Evolutionary conservation across 179 eudicot genomes (phyloP), one percentile per base, ranked within the genome.

Genomic region (Camellia oleifera): DNA sequence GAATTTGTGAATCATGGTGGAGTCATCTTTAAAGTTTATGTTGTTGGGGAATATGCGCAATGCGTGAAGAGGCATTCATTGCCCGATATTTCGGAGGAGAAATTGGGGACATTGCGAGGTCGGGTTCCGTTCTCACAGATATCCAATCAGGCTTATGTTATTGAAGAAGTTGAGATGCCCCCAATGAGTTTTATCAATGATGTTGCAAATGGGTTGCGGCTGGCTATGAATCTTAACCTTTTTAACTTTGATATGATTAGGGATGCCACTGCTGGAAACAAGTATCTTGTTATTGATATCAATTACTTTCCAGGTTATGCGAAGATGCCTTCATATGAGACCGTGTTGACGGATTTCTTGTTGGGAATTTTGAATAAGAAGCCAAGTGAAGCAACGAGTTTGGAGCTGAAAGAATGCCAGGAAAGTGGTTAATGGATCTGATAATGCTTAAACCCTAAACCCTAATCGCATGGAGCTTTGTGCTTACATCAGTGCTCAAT

Each of bases 291-390:
- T 46, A 86, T 93, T 18, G 97, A 93, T 64, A 91, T 91, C 15
- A 91, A 93, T 83, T 93, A 93, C 85, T 91, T 93, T 79, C 97
- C 97, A 0, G 95, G 92, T 4, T 93, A 90, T 72, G 95, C 88
- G 3, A 93, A 93, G 79, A 78, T 91, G 72, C 90, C 92, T 2
- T 83, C 69, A 5, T 93, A 80, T 61, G 93, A 93, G 83, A 44
- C 76, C 65, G 54, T 91, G 46, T 70, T 93, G 68, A 89, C 90
- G 9, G 89, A 89, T 76, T 93, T 91, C 83, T 85, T 93, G 69
- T 80, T 56, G 77, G 91, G 90, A 64, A 63, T 88, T 62, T 74
- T 86, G 74, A 69, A 79, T n/a, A 69, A 79, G 65, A 84, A 77
- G 78, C 75, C 14, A 76, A 48, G 48, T 15, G 74, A 62, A 69